Evolutionary conservation across 2,329 filamentous ascomycete genomes (phyloP).

Genomic region (Pyrenophora teres): DNA sequence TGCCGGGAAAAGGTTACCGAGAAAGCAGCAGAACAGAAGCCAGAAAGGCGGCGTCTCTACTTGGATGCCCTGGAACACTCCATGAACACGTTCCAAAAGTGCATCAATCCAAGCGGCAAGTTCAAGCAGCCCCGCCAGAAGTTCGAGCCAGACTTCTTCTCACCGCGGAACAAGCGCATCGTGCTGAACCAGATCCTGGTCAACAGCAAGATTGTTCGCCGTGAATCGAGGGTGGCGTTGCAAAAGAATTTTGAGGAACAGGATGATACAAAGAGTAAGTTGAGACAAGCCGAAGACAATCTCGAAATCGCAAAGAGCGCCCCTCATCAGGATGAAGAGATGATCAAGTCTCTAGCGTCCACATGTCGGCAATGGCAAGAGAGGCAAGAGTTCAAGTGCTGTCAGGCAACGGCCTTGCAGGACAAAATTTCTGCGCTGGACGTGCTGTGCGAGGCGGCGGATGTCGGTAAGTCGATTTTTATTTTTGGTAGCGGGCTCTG

Average conservation of each 20-base stretch:
- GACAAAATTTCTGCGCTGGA: neutral
- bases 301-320: neutral
- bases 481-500: neutral
- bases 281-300: neutral
- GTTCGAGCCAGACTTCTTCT: neutral
- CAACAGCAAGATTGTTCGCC: neutral
- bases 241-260: neutral
- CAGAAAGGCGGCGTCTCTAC: neutral
- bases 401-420: too few relatives aligned
- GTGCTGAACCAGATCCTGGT: neutral
- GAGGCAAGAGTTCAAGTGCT: neutral
- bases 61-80: neutral
- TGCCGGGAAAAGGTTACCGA: neutral
- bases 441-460: neutral
- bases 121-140: constrained; percentile 2
- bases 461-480: neutral
- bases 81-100: neutral
- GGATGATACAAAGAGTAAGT: neutral
- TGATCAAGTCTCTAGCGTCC: neutral
- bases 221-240: neutral
- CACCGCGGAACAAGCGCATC: neutral
- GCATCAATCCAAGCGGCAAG: neutral
- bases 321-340: neutral
- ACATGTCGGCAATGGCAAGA: neutral
- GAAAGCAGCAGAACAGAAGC: neutral